phyloP scores from a whole-genome alignment of 2,329 filamentous ascomycete genomes.

The Fusarium sp. region DNA sequence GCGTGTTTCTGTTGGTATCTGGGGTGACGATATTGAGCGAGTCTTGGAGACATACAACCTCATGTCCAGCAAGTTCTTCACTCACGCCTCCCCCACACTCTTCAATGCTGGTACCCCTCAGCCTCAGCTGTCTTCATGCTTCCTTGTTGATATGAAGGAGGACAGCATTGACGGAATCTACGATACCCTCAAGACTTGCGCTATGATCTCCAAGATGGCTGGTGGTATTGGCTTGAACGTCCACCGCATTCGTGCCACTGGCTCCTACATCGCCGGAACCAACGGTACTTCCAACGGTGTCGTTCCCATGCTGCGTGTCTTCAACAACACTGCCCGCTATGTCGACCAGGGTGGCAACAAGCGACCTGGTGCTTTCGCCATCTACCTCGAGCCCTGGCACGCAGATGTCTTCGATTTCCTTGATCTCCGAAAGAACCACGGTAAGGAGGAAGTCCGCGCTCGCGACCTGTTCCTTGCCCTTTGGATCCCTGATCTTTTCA shows the following conservation, averaged over 20 bases:
- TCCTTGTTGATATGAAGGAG: constrained; percentile 99
- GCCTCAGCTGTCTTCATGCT: constrained; percentile 96
- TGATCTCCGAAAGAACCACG: constrained; percentile 98
- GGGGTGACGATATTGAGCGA: constrained; percentile 93
- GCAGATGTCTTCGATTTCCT: constrained; percentile 97
- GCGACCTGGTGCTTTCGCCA: constrained; percentile 96
- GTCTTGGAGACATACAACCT: constrained; percentile 98
- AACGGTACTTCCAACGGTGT: constrained; percentile 99
- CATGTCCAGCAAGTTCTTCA: constrained; percentile 99
- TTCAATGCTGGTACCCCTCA: constrained; percentile 98
- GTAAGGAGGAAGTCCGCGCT: constrained; percentile 97
- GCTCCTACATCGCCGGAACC: constrained; percentile 97
- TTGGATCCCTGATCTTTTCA: constrained; percentile 99
- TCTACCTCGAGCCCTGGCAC: constrained; percentile 99
- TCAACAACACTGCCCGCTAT: constrained; percentile 99
- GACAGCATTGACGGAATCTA: constrained; percentile 99
- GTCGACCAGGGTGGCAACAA: constrained; percentile 99
- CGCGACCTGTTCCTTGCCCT: constrained; percentile 97
- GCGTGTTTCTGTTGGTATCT: constrained; percentile 97
- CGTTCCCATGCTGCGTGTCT: constrained; percentile 97
- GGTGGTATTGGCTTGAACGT: constrained; percentile 97
- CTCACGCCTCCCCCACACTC: constrained; percentile 95
- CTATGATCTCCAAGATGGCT: constrained; percentile 99
- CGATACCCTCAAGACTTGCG: constrained; percentile 98
- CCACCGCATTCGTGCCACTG: constrained; percentile 95